Evolutionary conservation across 2,329 filamentous ascomycete genomes (phyloP), one percentile per base, ranked within the genome.

Genomic region (Catunica adiposa): DNA sequence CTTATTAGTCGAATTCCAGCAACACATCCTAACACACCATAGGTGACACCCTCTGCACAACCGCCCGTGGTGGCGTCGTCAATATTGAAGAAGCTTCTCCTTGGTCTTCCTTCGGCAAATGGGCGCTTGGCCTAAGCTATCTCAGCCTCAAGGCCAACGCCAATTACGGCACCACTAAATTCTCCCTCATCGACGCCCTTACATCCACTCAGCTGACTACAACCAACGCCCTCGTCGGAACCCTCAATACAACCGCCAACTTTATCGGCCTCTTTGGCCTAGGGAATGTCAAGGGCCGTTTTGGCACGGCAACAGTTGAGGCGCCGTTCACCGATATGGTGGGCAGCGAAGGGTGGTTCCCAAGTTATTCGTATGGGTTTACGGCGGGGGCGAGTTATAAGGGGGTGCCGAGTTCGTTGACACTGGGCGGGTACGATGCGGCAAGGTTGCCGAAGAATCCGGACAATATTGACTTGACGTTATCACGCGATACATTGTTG

Each of bases 291-390:
- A 70, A 73, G 14, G 75, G 76, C 51, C 73, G 69, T 34, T 80
- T 83, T 60, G 69, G 69, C 11, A 64, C 68, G 58, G 68, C 68
- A 63, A 64, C 75, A 57, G 69, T 75, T 64, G 67, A 76, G 61
- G 69, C 76, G 62, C 67, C 77, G 57, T 63, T 82, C 63, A 68
- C 76, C 61, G 67, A 81, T 63, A 68, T 83, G 53, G 76, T 84
- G 46, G 75, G 80, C 63, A 66, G 73, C 9, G 72, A 75, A 56
- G 76, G 76, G 7, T 70, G 68, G 57, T 84, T 88, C 51, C 80
- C 83, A 1, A 87, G 84, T 64, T 73, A 86, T 59, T 85, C 82
- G 44, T 88, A 84, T 64, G 83, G 82, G 53, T 89, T 82, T 65
- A 88, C 84, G 2, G 84, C 84, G 42, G 85, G 85, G 15, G 83